phyloP scores from a whole-genome alignment of 306 rosid genomes.

The Medicago lupulina region DNA sequence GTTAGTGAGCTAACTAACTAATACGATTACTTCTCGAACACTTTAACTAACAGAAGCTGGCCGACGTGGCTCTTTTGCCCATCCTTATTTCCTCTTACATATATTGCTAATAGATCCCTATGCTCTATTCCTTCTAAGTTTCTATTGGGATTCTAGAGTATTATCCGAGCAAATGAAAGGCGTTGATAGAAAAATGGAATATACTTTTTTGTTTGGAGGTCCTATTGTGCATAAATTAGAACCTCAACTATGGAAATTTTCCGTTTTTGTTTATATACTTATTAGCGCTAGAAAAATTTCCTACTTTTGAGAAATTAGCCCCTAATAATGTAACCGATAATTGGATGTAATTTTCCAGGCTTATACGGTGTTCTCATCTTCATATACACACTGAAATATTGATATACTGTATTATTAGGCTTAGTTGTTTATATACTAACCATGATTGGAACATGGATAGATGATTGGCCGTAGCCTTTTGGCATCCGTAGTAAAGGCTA shows the following conservation, averaged over 20 bases:
- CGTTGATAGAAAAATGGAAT: neutral
- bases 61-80: neutral
- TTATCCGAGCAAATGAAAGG: neutral
- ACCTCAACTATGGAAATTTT: neutral
- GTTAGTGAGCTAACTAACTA: neutral
- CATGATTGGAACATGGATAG: neutral
- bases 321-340: neutral
- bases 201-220: neutral
- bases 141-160: conserved; percentile 32
- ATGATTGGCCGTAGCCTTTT: neutral
- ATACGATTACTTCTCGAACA: neutral
- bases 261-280: neutral
- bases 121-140: conserved; percentile 25
- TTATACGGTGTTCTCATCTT: neutral
- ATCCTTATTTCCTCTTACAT: neutral
- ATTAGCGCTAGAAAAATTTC: neutral
- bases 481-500: neutral
- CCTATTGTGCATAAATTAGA: neutral
- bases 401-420: neutral
- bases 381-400: neutral
- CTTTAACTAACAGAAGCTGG: neutral
- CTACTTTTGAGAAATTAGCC: neutral
- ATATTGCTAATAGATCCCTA: neutral
- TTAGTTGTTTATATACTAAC: neutral
- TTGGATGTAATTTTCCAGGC: neutral